Evolutionary conservation across 495 filamentous ascomycete species (phyloP).

Genomic region (Penicillium ochrochloron): DNA sequence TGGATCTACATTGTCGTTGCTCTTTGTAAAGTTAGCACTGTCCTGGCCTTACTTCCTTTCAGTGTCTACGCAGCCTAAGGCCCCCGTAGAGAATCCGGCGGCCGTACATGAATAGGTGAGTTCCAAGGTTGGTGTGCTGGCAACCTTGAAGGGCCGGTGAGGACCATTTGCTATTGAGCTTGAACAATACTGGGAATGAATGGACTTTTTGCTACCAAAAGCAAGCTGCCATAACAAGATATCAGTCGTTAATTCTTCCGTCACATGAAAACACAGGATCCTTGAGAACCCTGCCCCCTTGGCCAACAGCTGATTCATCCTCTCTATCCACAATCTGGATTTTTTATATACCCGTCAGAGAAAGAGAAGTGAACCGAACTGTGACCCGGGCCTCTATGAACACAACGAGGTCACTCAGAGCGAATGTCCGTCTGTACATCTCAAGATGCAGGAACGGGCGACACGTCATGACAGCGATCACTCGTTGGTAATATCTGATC

Average conservation of each 20-base stretch:
- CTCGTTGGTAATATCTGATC: constrained; percentile 33
- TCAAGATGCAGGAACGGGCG: constrained; percentile 13
- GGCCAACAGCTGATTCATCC: constrained; percentile 19
- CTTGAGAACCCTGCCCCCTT: constrained; percentile 16
- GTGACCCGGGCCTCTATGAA: constrained; percentile 17
- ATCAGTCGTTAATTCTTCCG: constrained; percentile 37
- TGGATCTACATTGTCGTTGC: background rate
- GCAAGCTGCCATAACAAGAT: constrained; percentile 42
- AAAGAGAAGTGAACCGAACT: constrained; percentile 17
- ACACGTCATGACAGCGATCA: constrained; percentile 28
- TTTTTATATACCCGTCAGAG: background rate
- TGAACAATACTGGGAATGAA: constrained; percentile 30
- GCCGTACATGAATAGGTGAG: background rate
- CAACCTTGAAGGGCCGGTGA: background rate
- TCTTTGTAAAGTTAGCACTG: background rate
- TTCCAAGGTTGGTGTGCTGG: background rate
- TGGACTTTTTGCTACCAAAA: constrained; percentile 41
- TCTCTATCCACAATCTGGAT: background rate
- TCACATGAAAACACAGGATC: constrained; percentile 33
- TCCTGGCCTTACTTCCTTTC: too few relatives aligned
- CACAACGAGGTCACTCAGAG: constrained; percentile 27
- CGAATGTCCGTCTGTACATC: constrained; percentile 13
- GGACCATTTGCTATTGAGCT: constrained; percentile 21
- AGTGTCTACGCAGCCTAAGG: background rate
- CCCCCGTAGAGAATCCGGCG: too few relatives aligned